Percentiles rank a stretch among this genome's conserved stretches.
phyloP scores from a whole-genome alignment of 2,329 filamentous ascomycete species.

The Cytospora mali region DNA sequence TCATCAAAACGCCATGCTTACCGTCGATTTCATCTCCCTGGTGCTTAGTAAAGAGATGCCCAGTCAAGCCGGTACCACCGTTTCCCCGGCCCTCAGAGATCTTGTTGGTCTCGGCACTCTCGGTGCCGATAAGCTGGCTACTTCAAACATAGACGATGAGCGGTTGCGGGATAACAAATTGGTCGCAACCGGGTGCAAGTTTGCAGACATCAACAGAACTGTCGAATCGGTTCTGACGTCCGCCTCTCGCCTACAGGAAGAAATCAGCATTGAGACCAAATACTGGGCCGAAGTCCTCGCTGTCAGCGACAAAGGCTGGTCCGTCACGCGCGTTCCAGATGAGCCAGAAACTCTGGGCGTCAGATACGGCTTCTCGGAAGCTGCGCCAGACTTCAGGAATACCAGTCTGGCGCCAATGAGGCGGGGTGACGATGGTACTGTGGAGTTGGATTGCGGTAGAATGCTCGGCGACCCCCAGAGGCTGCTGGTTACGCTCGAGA shows the following conservation, averaged over 20 bases:
- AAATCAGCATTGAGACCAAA: conserved; percentile 76
- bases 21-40: conserved; percentile 81
- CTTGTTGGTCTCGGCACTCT: conserved; percentile 75
- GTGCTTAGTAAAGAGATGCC: conserved; percentile 82
- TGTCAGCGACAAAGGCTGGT: conserved; percentile 84
- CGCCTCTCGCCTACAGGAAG: conserved; percentile 71
- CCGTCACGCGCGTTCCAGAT: conserved; percentile 74
- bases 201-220: conserved; percentile 74
- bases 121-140: conserved; percentile 65
- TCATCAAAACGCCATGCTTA: conserved; percentile 65
- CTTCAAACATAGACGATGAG: conserved; percentile 60
- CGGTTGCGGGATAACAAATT: conserved; percentile 59
- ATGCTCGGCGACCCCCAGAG: conserved; percentile 56
- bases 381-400: conserved; percentile 58
- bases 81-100: conserved; percentile 71
- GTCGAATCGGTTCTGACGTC: conserved; percentile 74
- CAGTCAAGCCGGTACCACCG: conserved; percentile 66
- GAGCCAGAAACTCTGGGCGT: conserved; percentile 78
- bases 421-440: conserved; percentile 71
- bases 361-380: conserved; percentile 83
- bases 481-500: conserved; percentile 68
- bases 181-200: conserved; percentile 70
- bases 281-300: conserved; percentile 89
- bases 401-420: conserved; percentile 81
- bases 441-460: conserved; percentile 69